These are phyloP conservation scores for Arthrobotrys sinensis DNA, from an alignment of 2,329 filamentous ascomycete species.

Conservation along the genomic window DNA sequence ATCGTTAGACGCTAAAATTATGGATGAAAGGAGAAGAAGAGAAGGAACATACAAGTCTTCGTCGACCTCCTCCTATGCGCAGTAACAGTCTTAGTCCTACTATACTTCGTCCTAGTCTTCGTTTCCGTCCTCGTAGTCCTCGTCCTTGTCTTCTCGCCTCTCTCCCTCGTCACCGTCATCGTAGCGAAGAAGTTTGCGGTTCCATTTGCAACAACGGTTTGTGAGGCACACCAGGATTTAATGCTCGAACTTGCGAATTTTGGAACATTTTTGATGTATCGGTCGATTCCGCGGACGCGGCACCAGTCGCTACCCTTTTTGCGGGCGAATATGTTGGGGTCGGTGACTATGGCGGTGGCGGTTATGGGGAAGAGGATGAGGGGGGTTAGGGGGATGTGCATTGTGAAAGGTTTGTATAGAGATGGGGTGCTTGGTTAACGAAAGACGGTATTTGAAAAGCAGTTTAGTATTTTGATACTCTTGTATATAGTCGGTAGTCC, in stretches of 20 bases:
- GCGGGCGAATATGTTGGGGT: not conserved
- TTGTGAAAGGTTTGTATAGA: not conserved
- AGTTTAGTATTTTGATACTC: too few relatives aligned
- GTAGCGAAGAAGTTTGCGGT: conserved; percentile 32
- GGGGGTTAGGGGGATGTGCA: conserved; percentile 6
- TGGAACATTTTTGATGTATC: conserved; percentile 24
- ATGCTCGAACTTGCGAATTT: conserved; percentile 9
- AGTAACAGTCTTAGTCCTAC: conserved; percentile 35
- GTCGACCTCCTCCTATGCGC: conserved; percentile 12
- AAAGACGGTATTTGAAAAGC: not conserved
- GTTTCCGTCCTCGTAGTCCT: conserved; percentile 22
- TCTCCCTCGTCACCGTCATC: conserved; percentile 5
- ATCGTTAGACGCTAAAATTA: not conserved
- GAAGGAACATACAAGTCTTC: conserved; percentile 2
- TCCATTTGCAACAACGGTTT: conserved; percentile 14
- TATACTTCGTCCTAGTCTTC: conserved; percentile 23
- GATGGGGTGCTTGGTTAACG: not conserved
- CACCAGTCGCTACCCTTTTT: conserved; percentile 9
- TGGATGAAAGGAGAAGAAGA: not conserved
- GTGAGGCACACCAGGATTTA: conserved; percentile 43
- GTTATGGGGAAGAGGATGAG: conserved; percentile 22
- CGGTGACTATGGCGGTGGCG: not conserved
- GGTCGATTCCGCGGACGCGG: conserved; percentile 4
- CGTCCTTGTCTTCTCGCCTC: not conserved
- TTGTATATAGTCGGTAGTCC: too few relatives aligned